phyloP scores from a whole-genome alignment of 768 basidiomycete species.

The Hypholoma fasciculare region DNA sequence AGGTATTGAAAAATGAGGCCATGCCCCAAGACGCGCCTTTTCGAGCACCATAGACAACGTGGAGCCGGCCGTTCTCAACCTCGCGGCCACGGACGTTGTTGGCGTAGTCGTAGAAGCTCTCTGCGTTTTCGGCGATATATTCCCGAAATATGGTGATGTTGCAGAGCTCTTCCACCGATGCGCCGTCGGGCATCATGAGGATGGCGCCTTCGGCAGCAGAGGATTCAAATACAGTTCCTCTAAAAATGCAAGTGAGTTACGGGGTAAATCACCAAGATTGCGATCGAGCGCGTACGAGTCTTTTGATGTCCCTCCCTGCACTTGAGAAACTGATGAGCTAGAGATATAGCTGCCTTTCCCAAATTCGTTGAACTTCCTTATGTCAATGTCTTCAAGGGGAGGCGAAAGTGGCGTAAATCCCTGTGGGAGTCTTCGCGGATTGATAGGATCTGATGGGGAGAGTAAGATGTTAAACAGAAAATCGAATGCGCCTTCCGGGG shows the following conservation, averaged over 20 bases:
- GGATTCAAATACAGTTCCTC: slow-evolving; percentile 8
- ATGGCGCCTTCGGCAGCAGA: slow-evolving; percentile 13
- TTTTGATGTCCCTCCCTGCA: background rate
- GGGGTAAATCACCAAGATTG: background rate
- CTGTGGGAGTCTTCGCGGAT: slow-evolving; percentile 24
- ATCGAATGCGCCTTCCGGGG: slow-evolving; percentile 31
- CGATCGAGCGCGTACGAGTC: background rate
- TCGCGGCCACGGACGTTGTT: slow-evolving; percentile 15
- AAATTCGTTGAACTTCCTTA: slow-evolving; percentile 4
- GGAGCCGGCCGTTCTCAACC: slow-evolving; percentile 21
- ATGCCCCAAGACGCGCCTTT: slow-evolving; percentile 24
- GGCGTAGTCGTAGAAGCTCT: slow-evolving; percentile 16
- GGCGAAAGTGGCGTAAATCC: slow-evolving; percentile 6
- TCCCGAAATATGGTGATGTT: slow-evolving; percentile 6
- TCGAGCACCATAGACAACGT: slow-evolving; percentile 25
- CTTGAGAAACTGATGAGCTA: background rate
- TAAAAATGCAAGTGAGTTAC: background rate
- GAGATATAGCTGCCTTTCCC: background rate
- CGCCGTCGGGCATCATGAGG: slow-evolving; percentile 17
- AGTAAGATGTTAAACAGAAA: slow-evolving; percentile 24
- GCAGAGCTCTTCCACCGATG: slow-evolving; percentile 7
- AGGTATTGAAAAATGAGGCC: slow-evolving; percentile 7
- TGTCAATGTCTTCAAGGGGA: background rate
- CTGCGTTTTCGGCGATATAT: slow-evolving; percentile 7
- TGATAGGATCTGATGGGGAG: slow-evolving; percentile 17